Conservation (phyloP, 768 basidiomycete genomes). For the Melanogaster broomeanus region DNA sequence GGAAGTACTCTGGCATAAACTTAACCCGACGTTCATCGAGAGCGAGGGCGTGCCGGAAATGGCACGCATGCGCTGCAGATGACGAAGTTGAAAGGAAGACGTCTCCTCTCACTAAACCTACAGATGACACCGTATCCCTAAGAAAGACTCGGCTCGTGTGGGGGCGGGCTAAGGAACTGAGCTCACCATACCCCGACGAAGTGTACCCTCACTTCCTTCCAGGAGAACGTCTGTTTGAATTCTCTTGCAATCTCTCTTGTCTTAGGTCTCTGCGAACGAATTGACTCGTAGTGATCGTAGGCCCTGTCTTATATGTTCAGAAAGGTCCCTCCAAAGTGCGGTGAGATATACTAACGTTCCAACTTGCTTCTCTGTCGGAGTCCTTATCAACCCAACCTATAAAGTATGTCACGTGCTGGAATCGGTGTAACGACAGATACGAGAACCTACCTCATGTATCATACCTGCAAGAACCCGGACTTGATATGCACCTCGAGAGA, state of each 20-base stretch:
- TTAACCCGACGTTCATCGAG: slow-evolving; percentile 66
- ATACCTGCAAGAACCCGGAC: slow-evolving; percentile 43
- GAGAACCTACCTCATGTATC: slow-evolving; percentile 33
- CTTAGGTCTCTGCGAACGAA: slow-evolving; percentile 19
- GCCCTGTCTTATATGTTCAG: slow-evolving; percentile 6
- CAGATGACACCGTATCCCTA: slow-evolving; percentile 72
- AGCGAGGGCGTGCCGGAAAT: slow-evolving; percentile 64
- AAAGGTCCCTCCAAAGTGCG: neutral
- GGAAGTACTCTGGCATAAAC: slow-evolving; percentile 49
- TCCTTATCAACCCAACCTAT: slow-evolving; percentile 35
- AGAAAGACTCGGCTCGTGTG: neutral
- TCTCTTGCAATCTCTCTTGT: slow-evolving; percentile 17
- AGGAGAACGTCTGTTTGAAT: slow-evolving; percentile 50
- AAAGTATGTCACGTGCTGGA: neutral
- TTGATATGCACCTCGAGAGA: slow-evolving; percentile 47
- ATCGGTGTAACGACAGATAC: neutral
- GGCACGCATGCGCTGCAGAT: slow-evolving; percentile 53
- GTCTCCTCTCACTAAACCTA: slow-evolving; percentile 50
- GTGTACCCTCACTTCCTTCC: slow-evolving; percentile 43
- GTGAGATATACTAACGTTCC: slow-evolving; percentile 17
- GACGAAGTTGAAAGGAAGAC: slow-evolving; percentile 57
- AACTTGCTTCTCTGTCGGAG: slow-evolving; percentile 35
- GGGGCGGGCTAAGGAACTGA: neutral
- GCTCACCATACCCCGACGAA: slow-evolving; percentile 56
- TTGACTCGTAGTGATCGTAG: slow-evolving; percentile 19